phyloP scores from a whole-genome alignment of 805 yeast genomes.

The Scheffersomyces ergatensis region DNA sequence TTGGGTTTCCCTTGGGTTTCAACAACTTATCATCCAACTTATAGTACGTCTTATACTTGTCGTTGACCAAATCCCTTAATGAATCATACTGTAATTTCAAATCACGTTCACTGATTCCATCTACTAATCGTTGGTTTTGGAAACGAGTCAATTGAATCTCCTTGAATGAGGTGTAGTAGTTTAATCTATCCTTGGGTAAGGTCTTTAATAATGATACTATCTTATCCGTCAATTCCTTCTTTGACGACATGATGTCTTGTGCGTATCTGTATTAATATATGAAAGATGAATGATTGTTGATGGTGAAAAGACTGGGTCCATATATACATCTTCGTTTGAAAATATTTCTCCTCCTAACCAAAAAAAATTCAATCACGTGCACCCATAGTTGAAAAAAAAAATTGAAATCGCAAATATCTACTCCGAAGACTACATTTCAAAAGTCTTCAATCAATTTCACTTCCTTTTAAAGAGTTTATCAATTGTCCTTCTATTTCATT shows the following conservation, averaged over 20 bases:
- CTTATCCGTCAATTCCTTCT: slow-evolving; percentile 51
- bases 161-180: slow-evolving; percentile 69
- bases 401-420: too few species aligned
- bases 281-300: too few species aligned
- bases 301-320: too few species aligned
- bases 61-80: slow-evolving; percentile 53
- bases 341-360: too few species aligned
- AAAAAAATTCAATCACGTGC: too few species aligned
- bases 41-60: slow-evolving; percentile 64
- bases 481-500: too few species aligned
- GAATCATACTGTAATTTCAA: slow-evolving; percentile 59
- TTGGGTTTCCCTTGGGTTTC: slow-evolving; percentile 82
- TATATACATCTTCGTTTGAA: too few species aligned
- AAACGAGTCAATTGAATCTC: slow-evolving; percentile 53
- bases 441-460: too few species aligned
- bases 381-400: too few species aligned
- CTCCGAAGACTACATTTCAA: too few species aligned
- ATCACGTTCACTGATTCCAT: slow-evolving; percentile 46
- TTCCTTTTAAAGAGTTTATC: too few species aligned
- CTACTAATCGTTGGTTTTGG: slow-evolving; percentile 28
- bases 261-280: too few species aligned
- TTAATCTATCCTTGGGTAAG: slow-evolving; percentile 67
- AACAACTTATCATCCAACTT: slow-evolving; percentile 62
- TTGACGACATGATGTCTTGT: slow-evolving; percentile 29
- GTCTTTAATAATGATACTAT: slow-evolving; percentile 57